A percentile compares a stretch with the other conserved stretches of the same genome.
These are phyloP conservation scores for Posidonia oceanica DNA, from an alignment of 116 monocot species.

Conservation along the genomic window DNA sequence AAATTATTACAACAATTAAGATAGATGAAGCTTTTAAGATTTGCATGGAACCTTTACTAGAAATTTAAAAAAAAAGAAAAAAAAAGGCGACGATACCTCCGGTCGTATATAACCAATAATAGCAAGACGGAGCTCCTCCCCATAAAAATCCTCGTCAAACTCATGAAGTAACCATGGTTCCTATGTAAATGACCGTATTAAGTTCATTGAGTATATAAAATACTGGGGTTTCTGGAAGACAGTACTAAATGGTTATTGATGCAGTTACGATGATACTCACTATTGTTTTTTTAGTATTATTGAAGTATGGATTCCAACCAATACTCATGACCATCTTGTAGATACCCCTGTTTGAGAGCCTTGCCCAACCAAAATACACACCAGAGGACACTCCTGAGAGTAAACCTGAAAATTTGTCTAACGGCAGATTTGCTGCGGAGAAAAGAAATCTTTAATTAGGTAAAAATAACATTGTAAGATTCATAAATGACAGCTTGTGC, in stretches of 20 bases:
- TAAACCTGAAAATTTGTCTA: slow-evolving; percentile 57
- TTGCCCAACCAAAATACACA: slow-evolving; percentile 96
- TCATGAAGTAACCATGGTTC: slow-evolving; percentile 95
- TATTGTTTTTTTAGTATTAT: slow-evolving; percentile 87
- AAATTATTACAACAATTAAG: too few relatives aligned
- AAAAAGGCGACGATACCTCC: slow-evolving; percentile 31
- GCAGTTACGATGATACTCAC: slow-evolving; percentile 22
- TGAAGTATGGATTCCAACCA: slow-evolving; percentile 96
- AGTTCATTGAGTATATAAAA: neutral
- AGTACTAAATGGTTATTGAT: too few relatives aligned
- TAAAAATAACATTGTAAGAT: too few relatives aligned
- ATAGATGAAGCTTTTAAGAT: too few relatives aligned
- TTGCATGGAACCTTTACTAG: too few relatives aligned
- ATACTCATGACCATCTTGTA: slow-evolving; percentile 99
- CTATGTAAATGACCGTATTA: slow-evolving; percentile 11
- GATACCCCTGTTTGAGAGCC: slow-evolving; percentile 44
- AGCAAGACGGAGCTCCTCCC: slow-evolving; percentile 78
- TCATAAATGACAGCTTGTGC: too few relatives aligned
- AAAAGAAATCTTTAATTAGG: neutral
- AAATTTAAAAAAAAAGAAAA: neutral
- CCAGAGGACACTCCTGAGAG: slow-evolving; percentile 77
- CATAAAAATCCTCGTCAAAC: slow-evolving; percentile 85
- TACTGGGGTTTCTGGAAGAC: too few relatives aligned
- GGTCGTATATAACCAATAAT: slow-evolving; percentile 91
- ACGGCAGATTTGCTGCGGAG: slow-evolving; percentile 66